A percentile compares a stretch with the other conserved stretches of the same genome.
Evolutionary conservation across 129 eudicot genomes (phyloP).

Genomic region (Kitagawia praeruptora): DNA sequence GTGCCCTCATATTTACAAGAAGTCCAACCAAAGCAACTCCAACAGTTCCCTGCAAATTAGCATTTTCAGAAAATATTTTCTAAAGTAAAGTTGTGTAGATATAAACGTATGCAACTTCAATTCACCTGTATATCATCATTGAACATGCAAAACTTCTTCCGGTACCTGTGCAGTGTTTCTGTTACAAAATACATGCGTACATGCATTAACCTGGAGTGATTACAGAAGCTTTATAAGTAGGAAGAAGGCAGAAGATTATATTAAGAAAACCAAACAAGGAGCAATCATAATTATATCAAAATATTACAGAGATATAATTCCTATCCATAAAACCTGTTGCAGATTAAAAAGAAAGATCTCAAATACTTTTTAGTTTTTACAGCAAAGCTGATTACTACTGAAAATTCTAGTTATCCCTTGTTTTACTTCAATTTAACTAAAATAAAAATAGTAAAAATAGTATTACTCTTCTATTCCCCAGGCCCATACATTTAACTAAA

Average conservation of each 20-base stretch:
- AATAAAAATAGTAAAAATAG: background rate
- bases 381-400: background rate
- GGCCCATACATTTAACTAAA: background rate
- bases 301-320: background rate
- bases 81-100: background rate
- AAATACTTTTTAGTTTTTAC: too few species aligned
- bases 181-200: conserved; percentile 77
- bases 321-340: too few species aligned
- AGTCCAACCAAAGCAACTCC: conserved; percentile 97
- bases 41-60: conserved; percentile 69
- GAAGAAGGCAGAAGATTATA: background rate
- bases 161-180: conserved; percentile 85
- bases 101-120: conserved; percentile 2
- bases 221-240: background rate
- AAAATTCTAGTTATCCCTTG: too few species aligned
- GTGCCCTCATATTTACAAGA: conserved; percentile 88
- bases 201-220: conserved; percentile 62
- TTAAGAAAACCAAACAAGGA: too few species aligned
- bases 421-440: too few species aligned
- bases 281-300: background rate
- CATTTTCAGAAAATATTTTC: background rate
- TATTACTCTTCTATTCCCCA: background rate
- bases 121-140: conserved; percentile 95
- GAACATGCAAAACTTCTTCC: conserved; percentile 84
- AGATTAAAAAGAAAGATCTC: too few species aligned